A percentile compares a stretch with the other conserved stretches of the same genome.
These are phyloP conservation scores for Ustulina deusta DNA, from an alignment of 2,329 filamentous ascomycete genomes.

Conservation along the genomic window DNA sequence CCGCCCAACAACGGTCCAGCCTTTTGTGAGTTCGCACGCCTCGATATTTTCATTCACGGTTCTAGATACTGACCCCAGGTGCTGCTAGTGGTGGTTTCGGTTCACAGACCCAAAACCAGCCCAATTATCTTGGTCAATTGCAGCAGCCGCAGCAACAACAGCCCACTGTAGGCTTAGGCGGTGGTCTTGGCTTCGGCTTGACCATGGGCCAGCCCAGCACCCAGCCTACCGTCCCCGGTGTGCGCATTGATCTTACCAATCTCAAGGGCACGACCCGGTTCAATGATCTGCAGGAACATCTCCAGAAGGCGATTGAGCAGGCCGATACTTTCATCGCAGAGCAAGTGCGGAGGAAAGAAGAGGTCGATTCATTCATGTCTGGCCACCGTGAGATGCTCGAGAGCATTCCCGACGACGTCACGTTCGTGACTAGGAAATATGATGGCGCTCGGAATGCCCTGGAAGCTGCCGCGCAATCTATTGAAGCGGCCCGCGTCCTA, in stretches of 20 bases:
- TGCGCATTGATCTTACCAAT: conserved; percentile 82
- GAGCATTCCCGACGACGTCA: conserved; percentile 60
- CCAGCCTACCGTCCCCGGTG: conserved; percentile 73
- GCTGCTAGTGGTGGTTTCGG: conserved; percentile 40
- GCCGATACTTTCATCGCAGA: conserved; percentile 84
- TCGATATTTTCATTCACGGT: background rate
- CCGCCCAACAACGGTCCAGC: conserved; percentile 45
- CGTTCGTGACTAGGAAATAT: conserved; percentile 59
- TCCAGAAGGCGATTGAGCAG: conserved; percentile 81
- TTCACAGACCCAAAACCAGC: conserved; percentile 41
- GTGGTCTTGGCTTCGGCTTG: conserved; percentile 51
- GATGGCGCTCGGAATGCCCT: conserved; percentile 58
- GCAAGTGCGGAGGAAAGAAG: conserved; percentile 81
- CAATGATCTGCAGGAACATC: conserved; percentile 84
- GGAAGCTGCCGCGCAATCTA: conserved; percentile 56
- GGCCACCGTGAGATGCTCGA: conserved; percentile 67
- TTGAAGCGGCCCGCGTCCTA: conserved; percentile 57
- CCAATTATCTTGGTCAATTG: conserved; percentile 40
- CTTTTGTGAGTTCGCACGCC: conserved; percentile 49
- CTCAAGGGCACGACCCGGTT: conserved; percentile 90
- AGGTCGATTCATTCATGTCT: conserved; percentile 77
- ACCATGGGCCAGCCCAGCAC: conserved; percentile 64
- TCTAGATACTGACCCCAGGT: conserved; percentile 18
- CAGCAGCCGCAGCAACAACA: conserved; percentile 42
- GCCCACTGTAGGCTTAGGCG: conserved; percentile 42